Evolutionary conservation across 306 rosid species (phyloP), one percentile per base, ranked within the genome.

Genomic region (Lathyrus sativus): DNA sequence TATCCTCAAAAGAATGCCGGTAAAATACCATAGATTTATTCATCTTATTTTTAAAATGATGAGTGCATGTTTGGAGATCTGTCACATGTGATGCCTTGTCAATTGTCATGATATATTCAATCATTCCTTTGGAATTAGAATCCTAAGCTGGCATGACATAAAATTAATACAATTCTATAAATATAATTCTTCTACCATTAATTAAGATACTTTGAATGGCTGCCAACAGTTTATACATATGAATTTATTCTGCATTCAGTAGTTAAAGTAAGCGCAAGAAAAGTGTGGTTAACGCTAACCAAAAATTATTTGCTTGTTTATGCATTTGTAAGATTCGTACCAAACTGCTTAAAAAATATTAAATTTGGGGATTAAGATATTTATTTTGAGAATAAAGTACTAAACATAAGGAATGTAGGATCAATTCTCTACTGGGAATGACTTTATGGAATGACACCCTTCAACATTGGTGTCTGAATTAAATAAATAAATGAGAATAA

Each of bases 381-480:
- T 58, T 67, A 39, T 73, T 70, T 71, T 62, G 68, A 75, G 84
- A 86, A 84, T 81, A 84, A 84, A 85, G 88, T 62, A 9, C 68
- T 62, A 73, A 85, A 79, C 84, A 78, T 61, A 15, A 43, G 71
- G 88, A 83, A 83, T 70, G 75, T 45, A 43, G 88, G 84, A 89
- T 85, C 82, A 22, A 18, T 49, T 17, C 56, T 49, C 26, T 49
- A 49, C 11, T 12, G 56, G 11, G 22, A 22, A 49, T 17, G 24
- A 15, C 53, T 46, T 46, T 14, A 46, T 14, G 10, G 53, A 46
- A 46, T 46, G 53, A 14, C 53, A 46, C 51, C 19, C 6, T 12
- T 43, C 48, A 3, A 26, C 29, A 26, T 26, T 26, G 8, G 37
- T 33, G 37, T 33, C 2, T 33, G 8, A 33, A 33, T 6, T 33